Percentiles rank a stretch among this genome's conserved stretches.
These are phyloP conservation scores for Pyrenopolyporus hunteri DNA, from an alignment of 495 filamentous ascomycete genomes.

Conservation along the genomic window DNA sequence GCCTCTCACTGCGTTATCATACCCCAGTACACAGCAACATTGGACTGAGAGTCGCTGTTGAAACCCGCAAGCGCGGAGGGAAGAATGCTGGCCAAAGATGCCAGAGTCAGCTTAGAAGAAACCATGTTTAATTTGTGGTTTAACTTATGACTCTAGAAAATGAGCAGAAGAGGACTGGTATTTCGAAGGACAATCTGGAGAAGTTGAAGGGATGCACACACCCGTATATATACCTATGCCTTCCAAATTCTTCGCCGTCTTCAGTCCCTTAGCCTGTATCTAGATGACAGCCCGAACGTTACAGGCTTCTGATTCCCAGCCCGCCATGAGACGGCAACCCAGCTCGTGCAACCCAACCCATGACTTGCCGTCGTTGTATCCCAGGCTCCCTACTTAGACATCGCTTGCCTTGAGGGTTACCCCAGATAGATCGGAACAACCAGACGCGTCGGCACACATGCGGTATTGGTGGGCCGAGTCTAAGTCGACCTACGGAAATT, in stretches of 20 bases:
- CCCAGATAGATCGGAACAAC: slow-evolving; percentile 5
- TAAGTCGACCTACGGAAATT: slow-evolving; percentile 20
- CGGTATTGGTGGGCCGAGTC: slow-evolving; percentile 5
- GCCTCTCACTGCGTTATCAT: slow-evolving; percentile 12
- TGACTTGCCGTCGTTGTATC: slow-evolving; percentile 24
- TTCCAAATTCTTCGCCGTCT: neutral
- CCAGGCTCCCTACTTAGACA: slow-evolving; percentile 19
- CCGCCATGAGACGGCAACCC: slow-evolving; percentile 32
- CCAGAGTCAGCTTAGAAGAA: slow-evolving; percentile 30
- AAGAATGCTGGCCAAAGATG: slow-evolving; percentile 40
- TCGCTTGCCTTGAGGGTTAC: slow-evolving; percentile 21
- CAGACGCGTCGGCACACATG: slow-evolving; percentile 3
- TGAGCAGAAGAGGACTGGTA: slow-evolving; percentile 10
- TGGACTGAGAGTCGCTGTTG: slow-evolving; percentile 55
- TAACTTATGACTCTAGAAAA: slow-evolving; percentile 16
- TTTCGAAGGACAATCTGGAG: neutral
- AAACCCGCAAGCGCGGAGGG: slow-evolving; percentile 53
- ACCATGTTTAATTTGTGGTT: slow-evolving; percentile 30
- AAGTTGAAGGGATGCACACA: slow-evolving; percentile 5
- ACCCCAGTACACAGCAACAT: slow-evolving; percentile 72
- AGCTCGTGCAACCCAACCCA: slow-evolving; percentile 35
- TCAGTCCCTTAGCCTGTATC: neutral
- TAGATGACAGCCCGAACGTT: slow-evolving; percentile 27
- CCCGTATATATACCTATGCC: slow-evolving; percentile 20
- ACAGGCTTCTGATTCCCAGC: slow-evolving; percentile 7